Evolutionary conservation across 2,329 filamentous ascomycete species (phyloP).

Genomic region (Xylaria arbuscula): DNA sequence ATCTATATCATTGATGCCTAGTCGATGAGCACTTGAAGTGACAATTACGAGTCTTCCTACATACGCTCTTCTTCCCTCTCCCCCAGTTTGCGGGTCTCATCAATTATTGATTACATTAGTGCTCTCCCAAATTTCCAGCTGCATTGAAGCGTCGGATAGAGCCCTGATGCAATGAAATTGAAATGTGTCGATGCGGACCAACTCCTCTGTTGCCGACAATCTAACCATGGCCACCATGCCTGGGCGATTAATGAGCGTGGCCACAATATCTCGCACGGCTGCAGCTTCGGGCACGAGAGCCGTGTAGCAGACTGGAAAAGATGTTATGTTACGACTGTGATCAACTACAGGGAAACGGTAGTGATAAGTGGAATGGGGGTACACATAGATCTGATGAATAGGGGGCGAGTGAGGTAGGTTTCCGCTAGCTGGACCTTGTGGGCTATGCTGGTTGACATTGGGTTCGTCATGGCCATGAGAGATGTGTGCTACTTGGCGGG

Average conservation of each 20-base stretch:
- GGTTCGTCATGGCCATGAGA: background rate
- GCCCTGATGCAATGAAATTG: conserved; percentile 28
- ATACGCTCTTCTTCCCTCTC: background rate
- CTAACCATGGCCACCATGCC: conserved; percentile 36
- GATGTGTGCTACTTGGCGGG: background rate
- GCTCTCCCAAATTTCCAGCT: conserved; percentile 46
- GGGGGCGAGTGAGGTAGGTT: background rate
- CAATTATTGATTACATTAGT: background rate
- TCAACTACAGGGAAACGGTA: conserved; percentile 47
- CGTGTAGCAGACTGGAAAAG: conserved; percentile 39
- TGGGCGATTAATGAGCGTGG: conserved; percentile 33
- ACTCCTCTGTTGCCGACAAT: conserved; percentile 29
- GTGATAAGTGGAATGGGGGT: conserved; percentile 40
- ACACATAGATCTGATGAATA: conserved; percentile 40
- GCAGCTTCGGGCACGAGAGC: conserved; percentile 39
- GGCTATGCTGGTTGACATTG: no score
- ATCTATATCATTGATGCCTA: background rate
- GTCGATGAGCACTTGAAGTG: background rate
- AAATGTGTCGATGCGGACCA: conserved; percentile 34
- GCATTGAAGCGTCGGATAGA: conserved; percentile 38
- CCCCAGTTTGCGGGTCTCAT: no score
- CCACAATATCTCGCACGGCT: conserved; percentile 38
- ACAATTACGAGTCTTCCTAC: background rate
- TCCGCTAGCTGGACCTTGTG: background rate
- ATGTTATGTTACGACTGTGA: conserved; percentile 33